Conservation (phyloP, 768 basidiomycete species). For the Termitomyces sp. region DNA sequence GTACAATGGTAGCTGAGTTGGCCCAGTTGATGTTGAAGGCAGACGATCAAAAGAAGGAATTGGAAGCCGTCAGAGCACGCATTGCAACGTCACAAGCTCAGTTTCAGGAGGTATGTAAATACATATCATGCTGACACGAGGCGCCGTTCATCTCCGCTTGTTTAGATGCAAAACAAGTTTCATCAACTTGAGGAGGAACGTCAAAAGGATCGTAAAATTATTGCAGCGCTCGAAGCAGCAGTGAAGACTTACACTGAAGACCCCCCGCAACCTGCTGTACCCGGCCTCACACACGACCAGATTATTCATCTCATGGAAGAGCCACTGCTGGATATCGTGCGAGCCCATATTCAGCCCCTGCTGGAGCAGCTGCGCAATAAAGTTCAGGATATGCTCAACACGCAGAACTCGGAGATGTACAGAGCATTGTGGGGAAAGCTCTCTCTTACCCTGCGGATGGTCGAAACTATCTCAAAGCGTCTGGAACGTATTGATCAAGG, state of each 20-base stretch:
- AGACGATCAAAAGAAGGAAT: conserved; percentile 4
- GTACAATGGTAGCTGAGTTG: conserved; percentile 15
- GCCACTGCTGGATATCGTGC: conserved; percentile 18
- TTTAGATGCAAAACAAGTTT: conserved; percentile 17
- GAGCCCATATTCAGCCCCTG: conserved; percentile 16
- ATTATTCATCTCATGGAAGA: conserved; percentile 19
- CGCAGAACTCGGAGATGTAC: conserved; percentile 18
- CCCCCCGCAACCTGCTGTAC: conserved; percentile 14
- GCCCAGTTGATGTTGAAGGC: conserved; percentile 13
- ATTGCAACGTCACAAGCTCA: conserved; percentile 8
- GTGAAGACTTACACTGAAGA: conserved; percentile 15
- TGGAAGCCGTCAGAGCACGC: background rate
- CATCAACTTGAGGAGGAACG: conserved; percentile 10
- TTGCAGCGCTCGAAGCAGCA: conserved; percentile 21
- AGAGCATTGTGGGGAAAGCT: conserved; percentile 20
- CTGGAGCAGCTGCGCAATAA: conserved; percentile 17
- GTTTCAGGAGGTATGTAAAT: conserved; percentile 7
- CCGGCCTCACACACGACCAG: conserved; percentile 16
- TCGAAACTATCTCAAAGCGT: conserved; percentile 13
- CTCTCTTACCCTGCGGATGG: conserved; percentile 13
- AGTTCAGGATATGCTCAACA: conserved; percentile 16
- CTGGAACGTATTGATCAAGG: conserved; percentile 2
- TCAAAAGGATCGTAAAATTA: conserved; percentile 13
- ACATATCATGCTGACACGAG: background rate
- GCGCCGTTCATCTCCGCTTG: background rate